Percentiles rank a stretch among this genome's conserved stretches.
These are phyloP conservation scores for Leccinum subtestaceum DNA, from an alignment of 768 basidiomycete species.

Conservation along the genomic window DNA sequence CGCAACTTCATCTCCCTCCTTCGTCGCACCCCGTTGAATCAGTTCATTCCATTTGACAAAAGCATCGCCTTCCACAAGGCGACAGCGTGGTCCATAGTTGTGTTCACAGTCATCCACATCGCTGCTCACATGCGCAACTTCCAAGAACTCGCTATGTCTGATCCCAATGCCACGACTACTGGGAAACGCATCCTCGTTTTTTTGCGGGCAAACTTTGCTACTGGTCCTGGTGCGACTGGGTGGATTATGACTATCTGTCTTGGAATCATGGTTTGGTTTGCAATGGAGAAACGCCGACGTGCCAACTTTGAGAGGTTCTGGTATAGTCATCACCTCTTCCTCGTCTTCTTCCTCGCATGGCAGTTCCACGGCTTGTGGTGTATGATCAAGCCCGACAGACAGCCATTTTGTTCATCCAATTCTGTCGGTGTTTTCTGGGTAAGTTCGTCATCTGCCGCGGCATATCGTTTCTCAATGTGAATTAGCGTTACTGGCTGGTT, in stretches of 20 bases:
- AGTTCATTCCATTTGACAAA: conserved; percentile 90
- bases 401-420: conserved; percentile 83
- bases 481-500: conserved; percentile 83
- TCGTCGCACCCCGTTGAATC: conserved; percentile 81
- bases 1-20: conserved; percentile 90
- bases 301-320: conserved; percentile 86
- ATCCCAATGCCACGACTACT: conserved; percentile 50
- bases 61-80: conserved; percentile 89
- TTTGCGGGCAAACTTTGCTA: conserved; percentile 74
- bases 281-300: conserved; percentile 74
- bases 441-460: conserved; percentile 24
- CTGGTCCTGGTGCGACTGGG: conserved; percentile 79
- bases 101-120: conserved; percentile 73
- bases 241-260: conserved; percentile 84
- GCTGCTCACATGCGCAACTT: conserved; percentile 88
- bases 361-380: conserved; percentile 97
- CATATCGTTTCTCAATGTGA: conserved; percentile 4
- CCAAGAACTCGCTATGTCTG: conserved; percentile 56
- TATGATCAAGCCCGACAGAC: conserved; percentile 89
- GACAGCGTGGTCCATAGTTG: conserved; percentile 87
- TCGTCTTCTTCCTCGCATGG: conserved; percentile 92
- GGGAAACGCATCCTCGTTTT: conserved; percentile 65
- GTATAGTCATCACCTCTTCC: conserved; percentile 87
- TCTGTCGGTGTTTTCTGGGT: conserved; percentile 96
- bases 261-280: conserved; percentile 80